phyloP scores from a whole-genome alignment of 139 green algal genomes.

The Micractinium conductrix region DNA sequence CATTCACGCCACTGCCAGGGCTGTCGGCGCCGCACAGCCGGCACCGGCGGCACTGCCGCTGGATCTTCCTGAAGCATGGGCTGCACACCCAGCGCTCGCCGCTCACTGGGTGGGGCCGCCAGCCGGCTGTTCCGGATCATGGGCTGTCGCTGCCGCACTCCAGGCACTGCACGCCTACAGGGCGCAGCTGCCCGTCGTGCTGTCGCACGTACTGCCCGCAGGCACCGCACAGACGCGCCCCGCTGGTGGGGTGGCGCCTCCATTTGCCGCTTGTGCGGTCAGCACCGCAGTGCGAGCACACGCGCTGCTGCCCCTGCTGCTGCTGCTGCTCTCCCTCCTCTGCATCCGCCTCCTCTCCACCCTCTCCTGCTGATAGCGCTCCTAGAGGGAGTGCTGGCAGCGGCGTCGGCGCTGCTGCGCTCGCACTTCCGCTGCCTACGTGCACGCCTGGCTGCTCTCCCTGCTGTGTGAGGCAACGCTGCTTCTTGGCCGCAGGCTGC shows the following conservation, averaged over 20 bases:
- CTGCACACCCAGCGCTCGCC: conserved; percentile 8
- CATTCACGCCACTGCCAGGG: too few species aligned
- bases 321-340: background rate
- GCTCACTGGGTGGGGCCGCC: background rate
- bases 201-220: background rate
- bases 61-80: too few species aligned
- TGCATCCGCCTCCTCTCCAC: too few species aligned
- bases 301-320: background rate
- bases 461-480: too few species aligned
- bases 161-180: background rate
- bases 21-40: too few species aligned
- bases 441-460: too few species aligned
- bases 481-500: too few species aligned
- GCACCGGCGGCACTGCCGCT: too few species aligned
- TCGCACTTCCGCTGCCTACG: too few species aligned
- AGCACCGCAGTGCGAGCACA: background rate
- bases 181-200: background rate
- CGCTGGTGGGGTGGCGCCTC: background rate
- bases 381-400: too few species aligned
- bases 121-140: background rate
- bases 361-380: too few species aligned
- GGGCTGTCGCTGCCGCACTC: background rate
- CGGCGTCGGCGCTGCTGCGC: too few species aligned
- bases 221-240: background rate
- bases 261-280: background rate